Evolutionary conservation across 345 rosid genomes (phyloP), one percentile per base, ranked within the genome.

Genomic region (Salix suchowensis): DNA sequence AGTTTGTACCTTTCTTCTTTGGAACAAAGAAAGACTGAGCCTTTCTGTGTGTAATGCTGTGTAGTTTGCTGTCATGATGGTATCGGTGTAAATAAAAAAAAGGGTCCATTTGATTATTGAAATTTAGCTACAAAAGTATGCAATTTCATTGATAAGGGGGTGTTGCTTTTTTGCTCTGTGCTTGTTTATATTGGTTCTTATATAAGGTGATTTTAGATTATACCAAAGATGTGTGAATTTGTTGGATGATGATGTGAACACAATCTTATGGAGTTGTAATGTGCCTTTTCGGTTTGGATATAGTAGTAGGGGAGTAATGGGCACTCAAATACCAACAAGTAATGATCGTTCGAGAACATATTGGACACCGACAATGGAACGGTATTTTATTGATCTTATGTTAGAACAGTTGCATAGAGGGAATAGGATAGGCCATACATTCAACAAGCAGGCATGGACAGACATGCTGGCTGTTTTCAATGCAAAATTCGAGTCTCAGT

Each of bases 301-400:
- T 34, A 50, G 12, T 42, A 18, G 32, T 64, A 16, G 80, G 34
- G 82, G 60, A 78, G 67, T 52, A 39, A 87, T 89, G 91, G 65
- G 84, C 74, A 61, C 65, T 77, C 91, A 88, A 73, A 23, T 70
- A 26, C 74, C 81, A 76, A 62, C 86, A 48, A 79, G 44, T 68
- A 91, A 78, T 80, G 97, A 90, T 26, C 89, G 97, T 48, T 87
- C 92, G 0, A 88, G 96, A 84, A 92, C 91, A 67, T 92, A 88
- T 74, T 92, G 98, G 97, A 90, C 97, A 0, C 96, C 89, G 1
- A 74, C 88, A 9, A 94, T 91, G 98, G 97, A 94, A 80, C 91
- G 94, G 0, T 94, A 87, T 86, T 94, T 94, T 75, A 84, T 94
- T 62, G 94, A 94, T 78, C 97, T 94, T 55, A 91, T 91, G 95